Conservation (phyloP, 495 filamentous ascomycete species). For the Thermothielavioides terrestris region DNA sequence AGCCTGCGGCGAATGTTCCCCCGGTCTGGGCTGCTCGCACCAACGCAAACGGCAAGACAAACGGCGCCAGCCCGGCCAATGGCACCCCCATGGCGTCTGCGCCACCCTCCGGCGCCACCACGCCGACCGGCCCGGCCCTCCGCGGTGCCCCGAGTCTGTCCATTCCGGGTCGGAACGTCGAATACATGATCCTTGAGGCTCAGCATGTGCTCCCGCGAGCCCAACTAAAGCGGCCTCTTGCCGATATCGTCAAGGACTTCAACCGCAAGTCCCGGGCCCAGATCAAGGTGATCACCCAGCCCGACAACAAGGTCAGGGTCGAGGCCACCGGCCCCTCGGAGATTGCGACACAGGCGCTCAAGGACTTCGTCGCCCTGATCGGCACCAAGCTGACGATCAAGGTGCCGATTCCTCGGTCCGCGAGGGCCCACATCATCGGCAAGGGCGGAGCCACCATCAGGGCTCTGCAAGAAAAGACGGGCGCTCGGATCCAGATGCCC, state of each 20-base stretch:
- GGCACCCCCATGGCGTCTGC: constrained; percentile 48
- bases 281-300: constrained; percentile 62
- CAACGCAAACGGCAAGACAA: constrained; percentile 49
- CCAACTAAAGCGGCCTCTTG: constrained; percentile 71
- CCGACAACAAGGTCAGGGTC: constrained; percentile 61
- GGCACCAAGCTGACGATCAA: constrained; percentile 72
- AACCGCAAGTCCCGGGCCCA: constrained; percentile 80
- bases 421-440: constrained; percentile 82
- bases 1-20: constrained; percentile 48
- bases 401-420: constrained; percentile 71
- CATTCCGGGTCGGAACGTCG: constrained; percentile 69
- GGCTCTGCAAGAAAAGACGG: constrained; percentile 71
- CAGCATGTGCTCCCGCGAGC: constrained; percentile 61
- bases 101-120: constrained; percentile 47
- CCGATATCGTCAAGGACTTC: constrained; percentile 77
- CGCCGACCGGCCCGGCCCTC: constrained; percentile 41
- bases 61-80: constrained; percentile 47
- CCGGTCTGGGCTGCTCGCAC: constrained; percentile 50
- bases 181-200: constrained; percentile 61
- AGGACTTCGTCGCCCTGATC: constrained; percentile 76
- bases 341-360: constrained; percentile 70
- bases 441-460: constrained; percentile 84
- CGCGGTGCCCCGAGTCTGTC: constrained; percentile 51
- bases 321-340: constrained; percentile 72
- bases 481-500: constrained; percentile 81